Conservation (phyloP, 345 rosid genomes). For the Eucalyptus leucophloia region DNA sequence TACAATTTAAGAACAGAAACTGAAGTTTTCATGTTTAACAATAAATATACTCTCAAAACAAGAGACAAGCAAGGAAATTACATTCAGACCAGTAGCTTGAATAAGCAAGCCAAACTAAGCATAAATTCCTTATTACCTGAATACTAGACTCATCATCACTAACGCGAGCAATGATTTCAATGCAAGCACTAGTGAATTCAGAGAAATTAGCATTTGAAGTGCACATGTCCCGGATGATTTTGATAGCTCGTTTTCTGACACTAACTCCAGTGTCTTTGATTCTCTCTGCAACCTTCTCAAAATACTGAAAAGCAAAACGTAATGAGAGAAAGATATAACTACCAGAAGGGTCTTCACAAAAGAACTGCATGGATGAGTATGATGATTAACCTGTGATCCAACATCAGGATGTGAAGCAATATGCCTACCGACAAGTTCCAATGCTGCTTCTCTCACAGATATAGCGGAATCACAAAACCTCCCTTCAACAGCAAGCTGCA, state of each 20-base stretch:
- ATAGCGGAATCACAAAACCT: slow-evolving; percentile 99
- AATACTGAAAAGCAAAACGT: slow-evolving; percentile 44
- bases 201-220: slow-evolving; percentile 75
- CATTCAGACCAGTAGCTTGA: not conserved
- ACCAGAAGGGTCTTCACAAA: not conserved
- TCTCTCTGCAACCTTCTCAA: slow-evolving; percentile 98
- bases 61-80: not conserved
- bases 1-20: not conserved
- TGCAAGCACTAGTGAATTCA: slow-evolving; percentile 80
- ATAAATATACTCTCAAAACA: not conserved
- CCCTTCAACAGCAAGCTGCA: slow-evolving; percentile 97
- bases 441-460: slow-evolving; percentile 97
- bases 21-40: not conserved
- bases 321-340: not conserved
- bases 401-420: slow-evolving; percentile 98
- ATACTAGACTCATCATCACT: slow-evolving; percentile 95
- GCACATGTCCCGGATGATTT: slow-evolving; percentile 96
- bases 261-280: slow-evolving; percentile 98
- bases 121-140: slow-evolving; percentile 47
- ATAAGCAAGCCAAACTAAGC: not conserved
- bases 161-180: slow-evolving; percentile 88
- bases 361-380: not conserved
- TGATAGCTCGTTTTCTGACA: slow-evolving; percentile 94
- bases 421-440: slow-evolving; percentile 98
- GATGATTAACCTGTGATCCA: slow-evolving; percentile 60